Percentiles rank a stretch among this genome's conserved stretches.
Conservation (phyloP, 2,329 filamentous ascomycete species). For the Harringtonia lauricola region DNA sequence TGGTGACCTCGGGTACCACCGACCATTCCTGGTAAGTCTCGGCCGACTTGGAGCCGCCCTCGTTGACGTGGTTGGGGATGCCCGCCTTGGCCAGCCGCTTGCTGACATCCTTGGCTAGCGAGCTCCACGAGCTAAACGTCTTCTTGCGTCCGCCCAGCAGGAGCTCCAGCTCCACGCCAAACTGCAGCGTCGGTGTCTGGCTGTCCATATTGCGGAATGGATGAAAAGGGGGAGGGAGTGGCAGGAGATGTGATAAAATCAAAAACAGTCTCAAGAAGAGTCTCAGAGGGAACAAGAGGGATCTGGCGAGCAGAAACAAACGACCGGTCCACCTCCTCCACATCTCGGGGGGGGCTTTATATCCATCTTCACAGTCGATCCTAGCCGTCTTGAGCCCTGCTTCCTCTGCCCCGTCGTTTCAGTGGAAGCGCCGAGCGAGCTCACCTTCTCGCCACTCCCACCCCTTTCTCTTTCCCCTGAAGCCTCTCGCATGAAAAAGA, state of each 20-base stretch:
- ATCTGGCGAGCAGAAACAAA: too few species aligned
- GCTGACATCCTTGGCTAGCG: slow-evolving; percentile 24
- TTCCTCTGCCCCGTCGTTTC: too few species aligned
- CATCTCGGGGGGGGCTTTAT: too few species aligned
- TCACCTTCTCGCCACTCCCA: too few species aligned
- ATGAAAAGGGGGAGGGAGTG: too few species aligned
- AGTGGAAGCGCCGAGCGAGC: too few species aligned
- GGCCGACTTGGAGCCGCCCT: slow-evolving; percentile 15
- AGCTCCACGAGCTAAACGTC: slow-evolving; percentile 18
- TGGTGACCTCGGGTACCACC: slow-evolving; percentile 25
- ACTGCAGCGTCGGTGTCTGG: slow-evolving; percentile 12
- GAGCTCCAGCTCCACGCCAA: slow-evolving; percentile 28
- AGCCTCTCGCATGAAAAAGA: too few species aligned
- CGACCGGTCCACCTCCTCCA: background rate
- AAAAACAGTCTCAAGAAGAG: background rate
- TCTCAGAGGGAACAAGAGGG: too few species aligned
- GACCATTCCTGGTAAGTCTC: slow-evolving; percentile 26
- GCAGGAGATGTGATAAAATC: background rate
- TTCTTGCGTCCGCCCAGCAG: slow-evolving; percentile 22
- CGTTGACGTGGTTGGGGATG: slow-evolving; percentile 22
- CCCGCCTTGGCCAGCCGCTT: slow-evolving; percentile 19
- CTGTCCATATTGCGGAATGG: slow-evolving; percentile 3
- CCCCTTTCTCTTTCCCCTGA: too few species aligned
- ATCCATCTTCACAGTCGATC: too few species aligned
- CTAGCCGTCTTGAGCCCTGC: too few species aligned